A percentile compares a stretch with the other conserved stretches of the same genome.
phyloP scores from a whole-genome alignment of 2,329 filamentous ascomycete species.

The Monilinia aucupariae region DNA sequence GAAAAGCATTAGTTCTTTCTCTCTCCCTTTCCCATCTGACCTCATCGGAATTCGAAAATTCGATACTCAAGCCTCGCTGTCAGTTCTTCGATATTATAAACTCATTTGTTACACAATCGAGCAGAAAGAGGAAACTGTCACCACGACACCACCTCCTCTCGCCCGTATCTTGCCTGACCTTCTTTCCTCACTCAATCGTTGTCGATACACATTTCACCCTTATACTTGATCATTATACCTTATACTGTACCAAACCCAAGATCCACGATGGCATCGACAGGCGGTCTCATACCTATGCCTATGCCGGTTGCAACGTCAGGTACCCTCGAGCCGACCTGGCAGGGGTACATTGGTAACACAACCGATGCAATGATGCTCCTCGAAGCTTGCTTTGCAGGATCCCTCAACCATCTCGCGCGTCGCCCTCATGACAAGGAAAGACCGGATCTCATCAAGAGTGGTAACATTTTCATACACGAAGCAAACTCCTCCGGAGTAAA shows the following conservation, averaged over 20 bases:
- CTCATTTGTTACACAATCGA: neutral
- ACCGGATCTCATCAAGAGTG: slow-evolving; percentile 69
- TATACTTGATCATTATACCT: neutral
- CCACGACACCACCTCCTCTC: neutral
- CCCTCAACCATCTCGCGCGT: slow-evolving; percentile 69
- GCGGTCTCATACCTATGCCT: neutral
- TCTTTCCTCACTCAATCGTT: neutral
- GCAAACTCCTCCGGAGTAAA: slow-evolving; percentile 88
- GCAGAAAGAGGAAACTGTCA: neutral
- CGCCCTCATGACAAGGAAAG: slow-evolving; percentile 84
- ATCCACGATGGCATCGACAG: slow-evolving; percentile 4
- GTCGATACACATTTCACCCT: neutral
- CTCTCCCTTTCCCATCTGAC: neutral
- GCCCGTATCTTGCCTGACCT: neutral
- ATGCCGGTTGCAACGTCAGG: slow-evolving; percentile 24
- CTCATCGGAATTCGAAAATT: neutral
- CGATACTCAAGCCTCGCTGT: neutral
- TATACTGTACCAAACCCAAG: neutral
- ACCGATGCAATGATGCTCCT: slow-evolving; percentile 69
- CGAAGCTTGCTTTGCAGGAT: slow-evolving; percentile 68
- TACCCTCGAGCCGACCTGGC: slow-evolving; percentile 27
- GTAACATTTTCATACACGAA: slow-evolving; percentile 86
- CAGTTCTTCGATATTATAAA: neutral
- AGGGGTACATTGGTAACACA: slow-evolving; percentile 30
- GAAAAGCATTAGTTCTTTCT: neutral